Percentiles rank a stretch among this genome's conserved stretches.
These are phyloP conservation scores for Spatholobus suberectus DNA, from an alignment of 306 rosid genomes.

Conservation along the genomic window DNA sequence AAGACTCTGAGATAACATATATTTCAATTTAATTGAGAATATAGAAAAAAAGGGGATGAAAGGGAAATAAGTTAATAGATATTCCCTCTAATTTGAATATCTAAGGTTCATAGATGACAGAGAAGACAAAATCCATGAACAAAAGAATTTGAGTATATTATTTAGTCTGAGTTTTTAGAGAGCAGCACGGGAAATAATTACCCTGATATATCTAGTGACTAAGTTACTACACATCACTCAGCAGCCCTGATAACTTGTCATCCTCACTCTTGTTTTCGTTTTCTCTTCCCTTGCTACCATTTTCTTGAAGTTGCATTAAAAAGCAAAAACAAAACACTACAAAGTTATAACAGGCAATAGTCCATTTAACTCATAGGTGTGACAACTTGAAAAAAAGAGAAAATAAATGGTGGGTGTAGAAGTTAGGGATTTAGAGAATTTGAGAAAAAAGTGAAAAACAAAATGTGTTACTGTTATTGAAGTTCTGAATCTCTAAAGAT, in stretches of 20 bases:
- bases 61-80: not conserved
- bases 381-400: not conserved
- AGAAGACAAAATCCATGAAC: constrained; percentile 8
- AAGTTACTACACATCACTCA: constrained; percentile 1
- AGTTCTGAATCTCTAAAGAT: too few species aligned
- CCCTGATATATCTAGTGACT: constrained; percentile 1
- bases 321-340: not conserved
- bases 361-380: constrained; percentile 2
- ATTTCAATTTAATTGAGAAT: not conserved
- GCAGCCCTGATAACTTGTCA: not conserved
- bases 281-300: not conserved
- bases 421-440: too few species aligned
- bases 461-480: too few species aligned
- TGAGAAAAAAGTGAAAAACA: too few species aligned
- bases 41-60: not conserved
- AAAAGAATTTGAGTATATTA: not conserved
- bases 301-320: not conserved
- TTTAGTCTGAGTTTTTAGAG: not conserved
- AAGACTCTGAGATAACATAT: not conserved
- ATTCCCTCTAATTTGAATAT: constrained; percentile 9
- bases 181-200: constrained; percentile 3
- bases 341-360: not conserved
- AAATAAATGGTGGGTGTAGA: not conserved
- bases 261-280: constrained; percentile 7
- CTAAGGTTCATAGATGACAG: constrained; percentile 1